Conservation (phyloP, 768 basidiomycete species). For the Cantharellus cinnabarinus region DNA sequence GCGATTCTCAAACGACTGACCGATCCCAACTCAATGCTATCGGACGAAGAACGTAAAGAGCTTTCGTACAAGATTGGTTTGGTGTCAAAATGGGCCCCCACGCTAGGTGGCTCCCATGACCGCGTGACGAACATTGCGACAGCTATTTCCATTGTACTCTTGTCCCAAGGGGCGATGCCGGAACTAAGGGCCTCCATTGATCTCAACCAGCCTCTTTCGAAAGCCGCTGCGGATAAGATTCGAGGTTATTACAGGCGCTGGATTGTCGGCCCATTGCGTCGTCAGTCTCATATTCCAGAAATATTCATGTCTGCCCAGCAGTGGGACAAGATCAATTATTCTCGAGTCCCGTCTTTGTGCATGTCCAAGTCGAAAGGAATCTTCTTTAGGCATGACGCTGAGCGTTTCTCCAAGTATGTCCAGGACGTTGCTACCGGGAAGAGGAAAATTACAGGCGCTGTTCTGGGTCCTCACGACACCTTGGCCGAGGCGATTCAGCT, state of each 20-base stretch:
- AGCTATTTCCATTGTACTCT: conserved; percentile 36
- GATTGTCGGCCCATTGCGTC: conserved; percentile 37
- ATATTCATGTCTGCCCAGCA: conserved; percentile 38
- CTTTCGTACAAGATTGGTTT: conserved; percentile 30
- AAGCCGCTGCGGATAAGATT: conserved; percentile 22
- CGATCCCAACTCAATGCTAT: conserved; percentile 6
- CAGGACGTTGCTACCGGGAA: conserved; percentile 33
- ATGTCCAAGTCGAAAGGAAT: conserved; percentile 36
- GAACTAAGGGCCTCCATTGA: conserved; percentile 7
- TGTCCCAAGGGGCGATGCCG: conserved; percentile 15
- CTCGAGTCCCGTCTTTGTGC: conserved; percentile 36
- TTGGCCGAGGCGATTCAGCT: conserved; percentile 20
- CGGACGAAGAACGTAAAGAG: conserved; percentile 4
- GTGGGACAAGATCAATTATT: conserved; percentile 30
- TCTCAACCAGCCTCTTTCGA: conserved; percentile 5
- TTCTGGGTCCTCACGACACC: conserved; percentile 44
- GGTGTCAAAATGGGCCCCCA: conserved; percentile 53
- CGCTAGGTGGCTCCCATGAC: conserved; percentile 37
- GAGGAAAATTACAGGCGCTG: conserved; percentile 40
- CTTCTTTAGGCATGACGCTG: conserved; percentile 38
- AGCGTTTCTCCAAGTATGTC: conserved; percentile 36
- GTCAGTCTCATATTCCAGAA: conserved; percentile 28
- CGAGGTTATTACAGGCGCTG: conserved; percentile 40
- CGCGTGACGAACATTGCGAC: conserved; percentile 42
- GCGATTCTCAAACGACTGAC: conserved; percentile 21